Evolutionary conservation across 306 rosid genomes (phyloP), one percentile per base, ranked within the genome.

Genomic region (Sesbania bispinosa): DNA sequence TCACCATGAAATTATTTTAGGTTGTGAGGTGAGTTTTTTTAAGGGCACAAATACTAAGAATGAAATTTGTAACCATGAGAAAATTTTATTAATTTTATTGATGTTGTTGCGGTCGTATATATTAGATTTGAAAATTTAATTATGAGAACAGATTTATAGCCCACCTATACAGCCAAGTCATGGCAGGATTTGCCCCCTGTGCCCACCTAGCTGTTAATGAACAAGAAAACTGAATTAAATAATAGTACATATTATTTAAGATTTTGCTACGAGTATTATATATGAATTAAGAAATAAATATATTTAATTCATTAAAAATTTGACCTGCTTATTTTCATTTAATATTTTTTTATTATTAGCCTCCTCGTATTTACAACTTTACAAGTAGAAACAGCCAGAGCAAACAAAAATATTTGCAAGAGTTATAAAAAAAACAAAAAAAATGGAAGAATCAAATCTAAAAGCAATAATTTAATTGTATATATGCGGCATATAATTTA

Each of bases 1-100:
- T 26, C 48, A 84, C 73, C 39, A 16, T 18, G 78, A 77, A 60
- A 51, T n/a, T n/a, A n/a, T n/a, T n/a, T n/a, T n/a, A n/a, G n/a
- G n/a, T n/a, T n/a, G n/a, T n/a, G n/a, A n/a, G n/a, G n/a, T n/a
- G n/a, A n/a, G n/a, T n/a, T n/a, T n/a, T n/a, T n/a, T n/a, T n/a
- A n/a, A n/a, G n/a, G n/a, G n/a, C n/a, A n/a, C n/a, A n/a, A n/a
- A n/a, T n/a, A n/a, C n/a, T n/a, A n/a, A n/a, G n/a, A n/a, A n/a
- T n/a, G n/a, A n/a, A n/a, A n/a, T 43, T 8, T 7, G 27, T 13
- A 54, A 21, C 69, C 6, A 27, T 0, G 8, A 21, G 79, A 69
- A 19, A 69, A 46, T 52, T 79, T 69, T 61, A 10, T 54, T 41
- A 35, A 54, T 62, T n/a, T n/a, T n/a, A n/a, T n/a, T n/a, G n/a